phyloP scores from a whole-genome alignment of 345 rosid species.

The Corymbia maculata region DNA sequence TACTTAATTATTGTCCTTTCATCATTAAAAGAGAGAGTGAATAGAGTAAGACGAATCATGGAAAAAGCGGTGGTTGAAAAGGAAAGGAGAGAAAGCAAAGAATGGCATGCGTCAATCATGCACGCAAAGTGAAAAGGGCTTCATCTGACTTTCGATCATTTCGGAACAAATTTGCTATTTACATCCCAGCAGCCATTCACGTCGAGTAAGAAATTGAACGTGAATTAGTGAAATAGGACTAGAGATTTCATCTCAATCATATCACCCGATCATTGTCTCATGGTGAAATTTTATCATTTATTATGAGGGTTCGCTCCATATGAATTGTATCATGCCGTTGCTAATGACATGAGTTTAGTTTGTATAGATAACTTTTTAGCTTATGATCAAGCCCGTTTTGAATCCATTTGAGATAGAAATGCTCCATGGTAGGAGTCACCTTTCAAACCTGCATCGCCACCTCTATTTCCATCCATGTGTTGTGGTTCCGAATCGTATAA shows the following conservation, averaged over 20 bases:
- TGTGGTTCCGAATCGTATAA: neutral
- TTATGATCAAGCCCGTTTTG: neutral
- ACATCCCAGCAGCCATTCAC: neutral
- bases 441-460: neutral
- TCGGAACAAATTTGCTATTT: neutral
- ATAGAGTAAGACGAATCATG: neutral
- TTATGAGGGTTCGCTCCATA: neutral
- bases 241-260: neutral
- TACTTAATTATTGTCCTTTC: neutral
- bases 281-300: neutral
- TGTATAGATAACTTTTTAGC: neutral
- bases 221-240: neutral
- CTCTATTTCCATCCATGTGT: neutral
- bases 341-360: neutral
- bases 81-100: neutral
- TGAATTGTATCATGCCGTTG: neutral
- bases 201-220: neutral
- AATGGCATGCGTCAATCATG: neutral
- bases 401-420: neutral
- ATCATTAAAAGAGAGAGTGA: neutral
- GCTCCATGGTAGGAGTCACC: neutral
- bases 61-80: neutral
- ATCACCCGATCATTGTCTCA: rapidly evolving
- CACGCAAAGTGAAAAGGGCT: neutral
- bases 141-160: neutral